Base-by-base conservation (phyloP, 306 rosid species). In the Vachellia pachyceras region DNA sequence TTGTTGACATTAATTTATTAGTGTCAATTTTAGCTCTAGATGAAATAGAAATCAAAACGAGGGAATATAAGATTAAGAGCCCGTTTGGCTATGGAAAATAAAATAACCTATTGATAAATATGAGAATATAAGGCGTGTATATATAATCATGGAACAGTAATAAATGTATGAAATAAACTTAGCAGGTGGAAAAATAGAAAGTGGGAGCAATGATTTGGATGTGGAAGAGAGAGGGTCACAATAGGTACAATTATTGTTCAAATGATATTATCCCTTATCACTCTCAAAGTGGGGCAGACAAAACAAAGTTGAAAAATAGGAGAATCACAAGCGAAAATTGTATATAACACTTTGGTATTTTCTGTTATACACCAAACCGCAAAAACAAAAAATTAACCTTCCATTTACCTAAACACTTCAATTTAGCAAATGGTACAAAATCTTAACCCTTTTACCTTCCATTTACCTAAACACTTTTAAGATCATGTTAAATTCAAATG, bases 151-250 rank as follows among this genome's bases (percentile, higher is more conserved):
- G 73, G 10, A 40, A 41, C 4, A 41, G 40, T 33, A 72, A 47
- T 73, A 55, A 77, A 81, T 77, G 77, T n/a, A 60, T 50, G 57
- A 41, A 66, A 29, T 45, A 58, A 23, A 52, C n/a, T 29, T 64
- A 22, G 68, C 10, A 46, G 52, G n/a, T 25, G 7, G 64, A 0
- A 60, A 71, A 58, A 39, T 33, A 23, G 35, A 33, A 5, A 35
- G 20, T 39, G 20, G 10, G 10, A 39, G n/a, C 18, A 35, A 37
- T 75, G 68, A 55, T 39, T 57, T 57, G 22, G 66, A 57, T 75
- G 81, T 65, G 29, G 36, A 77, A 44, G 36, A 64, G 17, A 66
- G 65, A 66, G 65, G 29, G 67, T 55, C 20, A 55, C 11, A 36
- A 20, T 39, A 0, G 58, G 35, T 18, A 68, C 80, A 76, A 63